phyloP scores from a whole-genome alignment of 1,284 basidiomycete genomes.

The Pseudomicrostroma phylloplanum region DNA sequence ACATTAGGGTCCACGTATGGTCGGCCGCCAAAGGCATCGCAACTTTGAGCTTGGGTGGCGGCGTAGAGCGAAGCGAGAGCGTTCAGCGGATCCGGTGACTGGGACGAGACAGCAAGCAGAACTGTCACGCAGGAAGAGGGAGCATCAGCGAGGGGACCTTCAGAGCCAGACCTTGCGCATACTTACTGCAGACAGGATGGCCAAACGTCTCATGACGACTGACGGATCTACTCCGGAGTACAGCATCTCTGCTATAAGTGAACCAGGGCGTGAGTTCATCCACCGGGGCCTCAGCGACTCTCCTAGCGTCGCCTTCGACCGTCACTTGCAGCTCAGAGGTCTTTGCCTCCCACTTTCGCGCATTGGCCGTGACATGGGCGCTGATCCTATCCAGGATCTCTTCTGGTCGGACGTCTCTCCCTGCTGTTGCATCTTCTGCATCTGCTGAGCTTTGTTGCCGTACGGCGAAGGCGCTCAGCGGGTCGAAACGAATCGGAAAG shows the following conservation, averaged over 20 bases:
- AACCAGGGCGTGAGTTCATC: constrained; percentile 36
- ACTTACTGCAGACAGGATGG: constrained; percentile 21
- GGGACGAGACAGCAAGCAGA: constrained; percentile 37
- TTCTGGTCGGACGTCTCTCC: constrained; percentile 7
- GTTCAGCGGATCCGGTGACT: constrained; percentile 43
- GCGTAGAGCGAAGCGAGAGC: constrained; percentile 45
- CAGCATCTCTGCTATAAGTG: constrained; percentile 23
- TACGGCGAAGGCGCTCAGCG: constrained; percentile 24
- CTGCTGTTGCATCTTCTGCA: constrained; percentile 7
- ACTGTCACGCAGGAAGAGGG: constrained; percentile 8
- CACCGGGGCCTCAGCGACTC: constrained; percentile 16
- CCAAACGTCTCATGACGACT: constrained; percentile 35
- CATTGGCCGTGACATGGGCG: constrained; percentile 5
- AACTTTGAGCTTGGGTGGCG: constrained; percentile 15
- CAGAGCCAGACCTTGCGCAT: not conserved
- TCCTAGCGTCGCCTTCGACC: not conserved
- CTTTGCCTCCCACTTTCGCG: constrained; percentile 4
- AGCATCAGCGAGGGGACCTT: not conserved
- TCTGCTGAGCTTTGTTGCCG: not conserved
- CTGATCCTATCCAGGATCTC: constrained; percentile 7
- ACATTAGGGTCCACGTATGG: constrained; percentile 39
- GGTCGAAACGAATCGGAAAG: constrained; percentile 43
- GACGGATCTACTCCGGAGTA: constrained; percentile 23
- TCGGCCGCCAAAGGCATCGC: constrained; percentile 24
- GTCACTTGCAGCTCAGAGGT: not conserved